Evolutionary conservation across 352 stramenopile genomes (phyloP).

Genomic region (Pythium chondricola): DNA sequence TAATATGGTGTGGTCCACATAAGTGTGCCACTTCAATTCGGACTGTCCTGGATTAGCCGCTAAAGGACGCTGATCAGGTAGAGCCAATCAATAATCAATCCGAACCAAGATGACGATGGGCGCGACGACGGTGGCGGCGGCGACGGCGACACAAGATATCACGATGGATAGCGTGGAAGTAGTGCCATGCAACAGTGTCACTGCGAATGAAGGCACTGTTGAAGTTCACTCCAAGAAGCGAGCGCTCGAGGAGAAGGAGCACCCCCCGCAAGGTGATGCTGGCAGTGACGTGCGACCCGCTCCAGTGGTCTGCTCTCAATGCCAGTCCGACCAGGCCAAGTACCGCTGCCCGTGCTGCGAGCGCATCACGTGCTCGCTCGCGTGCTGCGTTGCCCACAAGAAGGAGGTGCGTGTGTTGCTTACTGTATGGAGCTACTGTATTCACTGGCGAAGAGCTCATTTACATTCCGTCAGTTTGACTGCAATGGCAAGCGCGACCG

Average conservation of each 20-base stretch:
- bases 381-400: constrained; percentile 78
- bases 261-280: too few species aligned
- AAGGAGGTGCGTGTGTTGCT: constrained; percentile 36
- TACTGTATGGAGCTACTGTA: background rate
- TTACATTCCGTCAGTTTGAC: constrained; percentile 34
- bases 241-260: too few species aligned
- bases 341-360: constrained; percentile 83
- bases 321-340: constrained; percentile 51
- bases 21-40: constrained; percentile 9
- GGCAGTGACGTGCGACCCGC: constrained; percentile 12
- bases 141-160: background rate
- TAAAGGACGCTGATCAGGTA: constrained; percentile 16
- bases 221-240: constrained; percentile 29
- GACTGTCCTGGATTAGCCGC: constrained; percentile 15
- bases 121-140: constrained; percentile 2
- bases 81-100: constrained; percentile 14
- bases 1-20: too few species aligned
- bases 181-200: background rate
- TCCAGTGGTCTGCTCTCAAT: constrained; percentile 34
- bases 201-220: background rate
- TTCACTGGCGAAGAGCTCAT: background rate
- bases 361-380: constrained; percentile 74
- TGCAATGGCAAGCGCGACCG: constrained; percentile 81
- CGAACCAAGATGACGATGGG: constrained; percentile 1
- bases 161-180: background rate